Evolutionary conservation across 306 rosid species (phyloP).

Genomic region (Fragaria ananassa): DNA sequence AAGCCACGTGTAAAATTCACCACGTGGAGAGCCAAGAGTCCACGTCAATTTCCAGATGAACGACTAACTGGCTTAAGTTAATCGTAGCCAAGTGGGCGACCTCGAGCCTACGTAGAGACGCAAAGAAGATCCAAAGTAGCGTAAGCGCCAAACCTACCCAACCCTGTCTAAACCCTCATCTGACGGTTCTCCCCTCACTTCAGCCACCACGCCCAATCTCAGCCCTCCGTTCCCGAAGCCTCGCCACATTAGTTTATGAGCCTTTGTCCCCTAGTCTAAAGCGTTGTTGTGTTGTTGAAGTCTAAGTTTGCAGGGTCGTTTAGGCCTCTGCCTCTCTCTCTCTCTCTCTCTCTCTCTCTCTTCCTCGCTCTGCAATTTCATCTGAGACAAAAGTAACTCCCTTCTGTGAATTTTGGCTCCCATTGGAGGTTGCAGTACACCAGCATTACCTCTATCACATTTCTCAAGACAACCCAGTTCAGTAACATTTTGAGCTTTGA

Average conservation of each 20-base stretch:
- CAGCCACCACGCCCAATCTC: slow-evolving; percentile 57
- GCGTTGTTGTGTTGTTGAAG: slow-evolving; percentile 50
- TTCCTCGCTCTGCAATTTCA: slow-evolving; percentile 11
- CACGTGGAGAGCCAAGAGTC: slow-evolving; percentile 5
- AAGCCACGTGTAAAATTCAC: slow-evolving; percentile 31
- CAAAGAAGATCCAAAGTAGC: slow-evolving; percentile 82
- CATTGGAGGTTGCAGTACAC: slow-evolving; percentile 3
- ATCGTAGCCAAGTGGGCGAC: slow-evolving; percentile 76
- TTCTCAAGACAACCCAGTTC: slow-evolving; percentile 8
- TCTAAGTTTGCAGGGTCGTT: slow-evolving; percentile 56
- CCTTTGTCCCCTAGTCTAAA: slow-evolving; percentile 44
- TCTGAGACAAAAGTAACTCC: slow-evolving; percentile 8
- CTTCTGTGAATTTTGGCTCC: background rate
- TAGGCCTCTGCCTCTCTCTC: slow-evolving; percentile 21
- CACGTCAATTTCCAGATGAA: slow-evolving; percentile 18
- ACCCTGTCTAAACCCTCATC: slow-evolving; percentile 42
- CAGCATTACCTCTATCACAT: slow-evolving; percentile 16
- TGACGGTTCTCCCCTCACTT: slow-evolving; percentile 24
- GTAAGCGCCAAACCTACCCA: slow-evolving; percentile 80
- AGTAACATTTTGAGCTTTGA: slow-evolving; percentile 25
- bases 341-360: background rate
- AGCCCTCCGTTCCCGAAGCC: slow-evolving; percentile 35
- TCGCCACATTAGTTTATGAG: slow-evolving; percentile 34
- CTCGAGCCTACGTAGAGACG: slow-evolving; percentile 58
- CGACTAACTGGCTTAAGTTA: slow-evolving; percentile 33